A percentile compares a stretch with the other conserved stretches of the same genome.
Conservation (phyloP, 148 eudicot genomes). For the Diospyros kaki region DNA sequence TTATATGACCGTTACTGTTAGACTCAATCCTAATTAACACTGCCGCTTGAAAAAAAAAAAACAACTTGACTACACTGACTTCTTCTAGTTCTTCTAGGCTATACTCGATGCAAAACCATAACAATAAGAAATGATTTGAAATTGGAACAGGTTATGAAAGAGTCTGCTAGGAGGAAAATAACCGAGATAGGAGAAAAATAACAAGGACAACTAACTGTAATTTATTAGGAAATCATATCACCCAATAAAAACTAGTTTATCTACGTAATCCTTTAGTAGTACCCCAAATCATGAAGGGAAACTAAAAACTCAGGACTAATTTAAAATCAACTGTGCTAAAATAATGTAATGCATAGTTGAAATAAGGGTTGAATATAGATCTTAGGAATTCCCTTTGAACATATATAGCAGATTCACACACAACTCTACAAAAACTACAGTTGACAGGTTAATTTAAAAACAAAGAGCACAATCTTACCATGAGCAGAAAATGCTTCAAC, state of each 20-base stretch:
- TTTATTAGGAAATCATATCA: background rate
- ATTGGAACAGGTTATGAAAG: background rate
- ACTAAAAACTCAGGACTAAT: background rate
- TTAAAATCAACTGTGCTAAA: background rate
- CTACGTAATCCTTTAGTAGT: background rate
- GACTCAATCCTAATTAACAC: too few relatives aligned
- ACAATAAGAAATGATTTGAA: background rate
- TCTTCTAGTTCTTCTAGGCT: too few relatives aligned
- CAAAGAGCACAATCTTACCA: conserved; percentile 35
- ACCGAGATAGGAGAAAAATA: background rate
- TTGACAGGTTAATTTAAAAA: background rate
- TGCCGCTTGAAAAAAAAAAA: too few relatives aligned
- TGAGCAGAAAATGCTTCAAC: conserved; percentile 54
- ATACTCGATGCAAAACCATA: too few relatives aligned
- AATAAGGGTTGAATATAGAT: background rate
- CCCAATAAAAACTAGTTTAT: background rate
- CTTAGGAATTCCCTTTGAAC: background rate
- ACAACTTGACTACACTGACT: too few relatives aligned
- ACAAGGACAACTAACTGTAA: background rate
- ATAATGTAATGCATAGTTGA: background rate
- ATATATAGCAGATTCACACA: background rate
- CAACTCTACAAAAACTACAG: background rate
- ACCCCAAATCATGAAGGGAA: background rate
- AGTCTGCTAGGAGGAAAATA: background rate
- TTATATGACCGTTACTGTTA: too few relatives aligned